phyloP scores from a whole-genome alignment of 768 basidiomycete species.

The Phylloporus sp. region DNA sequence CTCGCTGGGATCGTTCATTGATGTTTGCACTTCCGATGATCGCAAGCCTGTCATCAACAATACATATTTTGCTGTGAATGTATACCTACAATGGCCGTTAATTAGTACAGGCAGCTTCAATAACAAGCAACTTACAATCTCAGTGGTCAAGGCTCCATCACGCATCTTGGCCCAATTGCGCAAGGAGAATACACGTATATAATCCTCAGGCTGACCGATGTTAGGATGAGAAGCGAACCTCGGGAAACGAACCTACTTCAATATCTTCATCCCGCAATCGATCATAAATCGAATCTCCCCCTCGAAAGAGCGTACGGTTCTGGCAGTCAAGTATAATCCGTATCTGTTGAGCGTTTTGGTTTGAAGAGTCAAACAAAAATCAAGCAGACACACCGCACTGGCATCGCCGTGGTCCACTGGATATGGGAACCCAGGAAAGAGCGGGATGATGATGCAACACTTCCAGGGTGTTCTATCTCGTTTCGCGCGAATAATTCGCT shows the following conservation, averaged over 20 bases:
- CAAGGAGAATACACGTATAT: slow-evolving; percentile 87
- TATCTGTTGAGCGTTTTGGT: slow-evolving; percentile 44
- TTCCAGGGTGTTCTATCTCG: slow-evolving; percentile 80
- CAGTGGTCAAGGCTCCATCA: slow-evolving; percentile 79
- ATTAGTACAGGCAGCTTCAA: not conserved
- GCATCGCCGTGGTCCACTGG: slow-evolving; percentile 92
- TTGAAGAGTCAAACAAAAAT: not conserved
- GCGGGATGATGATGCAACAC: slow-evolving; percentile 88
- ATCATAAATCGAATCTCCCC: slow-evolving; percentile 88
- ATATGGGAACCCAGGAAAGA: slow-evolving; percentile 90
- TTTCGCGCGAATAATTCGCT: slow-evolving; percentile 86
- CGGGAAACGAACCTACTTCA: slow-evolving; percentile 47
- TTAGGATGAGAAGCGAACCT: not conserved
- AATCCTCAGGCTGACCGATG: slow-evolving; percentile 75
- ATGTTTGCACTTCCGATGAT: slow-evolving; percentile 98
- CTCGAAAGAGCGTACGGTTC: slow-evolving; percentile 82
- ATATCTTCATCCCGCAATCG: slow-evolving; percentile 84
- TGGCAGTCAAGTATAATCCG: slow-evolving; percentile 96
- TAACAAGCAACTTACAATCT: slow-evolving; percentile 55
- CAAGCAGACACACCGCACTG: slow-evolving; percentile 61
- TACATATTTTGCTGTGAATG: slow-evolving; percentile 68
- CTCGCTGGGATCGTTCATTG: slow-evolving; percentile 93
- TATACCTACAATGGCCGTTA: slow-evolving; percentile 55
- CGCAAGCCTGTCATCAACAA: slow-evolving; percentile 91
- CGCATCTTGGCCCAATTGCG: slow-evolving; percentile 93